Conservation (phyloP, 352 stramenopile species). For the Pythium monospermum region DNA sequence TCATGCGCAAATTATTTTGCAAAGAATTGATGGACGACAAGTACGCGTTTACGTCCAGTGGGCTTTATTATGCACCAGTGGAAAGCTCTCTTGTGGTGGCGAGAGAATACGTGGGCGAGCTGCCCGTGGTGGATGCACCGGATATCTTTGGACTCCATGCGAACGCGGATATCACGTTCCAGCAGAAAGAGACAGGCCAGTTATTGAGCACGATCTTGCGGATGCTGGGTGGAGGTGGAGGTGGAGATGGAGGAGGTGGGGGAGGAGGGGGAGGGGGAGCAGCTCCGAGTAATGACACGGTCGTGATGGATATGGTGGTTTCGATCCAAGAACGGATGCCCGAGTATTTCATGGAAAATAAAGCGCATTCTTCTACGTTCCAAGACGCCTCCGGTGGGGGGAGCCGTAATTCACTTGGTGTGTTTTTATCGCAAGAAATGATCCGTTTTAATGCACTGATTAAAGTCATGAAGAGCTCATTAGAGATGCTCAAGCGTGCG, state of each 20-base stretch:
- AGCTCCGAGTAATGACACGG: conserved; percentile 57
- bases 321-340: conserved; percentile 79
- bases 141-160: conserved; percentile 92
- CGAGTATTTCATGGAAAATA: conserved; percentile 49
- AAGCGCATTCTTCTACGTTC: conserved; percentile 81
- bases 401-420: conserved; percentile 90
- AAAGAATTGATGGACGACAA: conserved; percentile 80
- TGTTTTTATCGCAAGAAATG: conserved; percentile 90
- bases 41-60: conserved; percentile 79
- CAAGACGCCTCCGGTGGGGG: conserved; percentile 64
- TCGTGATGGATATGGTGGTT: conserved; percentile 85
- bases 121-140: conserved; percentile 84
- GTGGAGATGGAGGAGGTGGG: conserved; percentile 31
- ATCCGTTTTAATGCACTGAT: conserved; percentile 89
- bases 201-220: conserved; percentile 64
- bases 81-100: conserved; percentile 52
- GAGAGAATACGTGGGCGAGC: conserved; percentile 75
- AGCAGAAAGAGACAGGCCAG: conserved; percentile 89
- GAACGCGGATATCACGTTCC: conserved; percentile 94
- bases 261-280: conserved; percentile 33
- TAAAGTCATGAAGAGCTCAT: conserved; percentile 75
- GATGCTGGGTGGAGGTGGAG: conserved; percentile 59
- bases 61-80: conserved; percentile 71
- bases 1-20: conserved; percentile 92
- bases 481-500: conserved; percentile 85